Evolutionary conservation across 2,329 filamentous ascomycete species (phyloP).

Genomic region (Arthrobotrys entomopaga): DNA sequence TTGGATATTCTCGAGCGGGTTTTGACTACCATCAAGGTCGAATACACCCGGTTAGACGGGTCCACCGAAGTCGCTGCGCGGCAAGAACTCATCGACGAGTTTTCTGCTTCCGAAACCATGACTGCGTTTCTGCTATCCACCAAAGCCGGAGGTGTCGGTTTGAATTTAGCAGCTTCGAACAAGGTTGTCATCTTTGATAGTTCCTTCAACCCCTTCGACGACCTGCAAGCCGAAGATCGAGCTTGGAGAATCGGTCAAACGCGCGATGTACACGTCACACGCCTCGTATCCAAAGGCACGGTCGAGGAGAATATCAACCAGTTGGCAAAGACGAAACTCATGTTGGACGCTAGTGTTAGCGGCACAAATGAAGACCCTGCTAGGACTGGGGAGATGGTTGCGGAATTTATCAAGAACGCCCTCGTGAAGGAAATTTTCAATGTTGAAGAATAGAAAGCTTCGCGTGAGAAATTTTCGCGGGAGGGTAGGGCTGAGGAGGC

Average conservation of each 20-base stretch:
- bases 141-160: constrained; percentile 93
- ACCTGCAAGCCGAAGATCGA: constrained; percentile 97
- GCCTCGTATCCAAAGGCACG: constrained; percentile 80
- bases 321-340: constrained; percentile 90
- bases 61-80: constrained; percentile 82
- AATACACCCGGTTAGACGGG: constrained; percentile 87
- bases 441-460: constrained; percentile 44
- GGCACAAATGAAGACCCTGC: constrained; percentile 68
- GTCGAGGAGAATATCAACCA: constrained; percentile 94
- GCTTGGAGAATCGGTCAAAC: constrained; percentile 94
- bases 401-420: constrained; percentile 40
- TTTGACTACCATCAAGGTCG: constrained; percentile 75
- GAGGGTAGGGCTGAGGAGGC: not conserved
- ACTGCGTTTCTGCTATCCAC: constrained; percentile 93
- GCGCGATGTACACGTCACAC: constrained; percentile 86
- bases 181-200: constrained; percentile 98
- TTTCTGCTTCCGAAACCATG: constrained; percentile 78
- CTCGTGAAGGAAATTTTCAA: constrained; percentile 52
- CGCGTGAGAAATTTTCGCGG: constrained; percentile 4
- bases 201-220: constrained; percentile 97
- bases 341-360: constrained; percentile 79
- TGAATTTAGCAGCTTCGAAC: constrained; percentile 94
- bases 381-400: constrained; percentile 63
- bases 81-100: constrained; percentile 87
- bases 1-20: constrained; percentile 90